Percentiles rank a stretch among this genome's conserved stretches.
Evolutionary conservation across 228 moss, liverwort and hornwort genomes (phyloP).

Genomic region (Sphagnum fallax): DNA sequence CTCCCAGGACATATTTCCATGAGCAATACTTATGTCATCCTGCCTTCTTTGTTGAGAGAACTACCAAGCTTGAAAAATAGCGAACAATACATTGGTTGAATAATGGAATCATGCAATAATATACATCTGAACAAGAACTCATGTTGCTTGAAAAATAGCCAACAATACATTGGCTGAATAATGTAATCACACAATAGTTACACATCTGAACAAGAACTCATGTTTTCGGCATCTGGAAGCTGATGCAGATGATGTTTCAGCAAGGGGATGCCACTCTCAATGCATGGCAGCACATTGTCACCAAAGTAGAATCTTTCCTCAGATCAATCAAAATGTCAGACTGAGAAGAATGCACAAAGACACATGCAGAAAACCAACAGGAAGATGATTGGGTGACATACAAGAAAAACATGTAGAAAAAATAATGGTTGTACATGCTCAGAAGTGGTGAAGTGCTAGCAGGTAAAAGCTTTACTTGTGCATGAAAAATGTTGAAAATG

Average conservation of each 20-base stretch:
- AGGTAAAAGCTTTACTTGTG: slow-evolving; percentile 46
- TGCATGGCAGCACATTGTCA: slow-evolving; percentile 94
- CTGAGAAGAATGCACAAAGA: background rate
- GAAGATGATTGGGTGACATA: background rate
- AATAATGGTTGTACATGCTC: background rate
- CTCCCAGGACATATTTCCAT: background rate
- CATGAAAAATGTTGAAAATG: slow-evolving; percentile 93
- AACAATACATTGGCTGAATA: too few species aligned
- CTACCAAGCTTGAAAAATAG: too few species aligned
- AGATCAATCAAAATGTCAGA: slow-evolving; percentile 14
- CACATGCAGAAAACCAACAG: background rate
- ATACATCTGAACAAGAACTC: background rate
- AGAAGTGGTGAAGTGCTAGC: too few species aligned
- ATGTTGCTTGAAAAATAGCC: background rate
- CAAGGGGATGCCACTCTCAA: slow-evolving; percentile 97
- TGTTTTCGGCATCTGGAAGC: slow-evolving; percentile 86
- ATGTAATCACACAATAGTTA: too few species aligned
- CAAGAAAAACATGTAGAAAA: background rate
- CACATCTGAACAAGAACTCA: slow-evolving; percentile 5
- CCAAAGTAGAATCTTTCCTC: slow-evolving; percentile 98
- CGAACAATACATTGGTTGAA: too few species aligned
- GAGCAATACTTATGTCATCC: too few species aligned
- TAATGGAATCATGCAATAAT: background rate
- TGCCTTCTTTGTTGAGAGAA: too few species aligned
- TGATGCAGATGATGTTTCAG: slow-evolving; percentile 96